phyloP scores from a whole-genome alignment of 106 monocot species.

The Narthecium ossifragum region DNA sequence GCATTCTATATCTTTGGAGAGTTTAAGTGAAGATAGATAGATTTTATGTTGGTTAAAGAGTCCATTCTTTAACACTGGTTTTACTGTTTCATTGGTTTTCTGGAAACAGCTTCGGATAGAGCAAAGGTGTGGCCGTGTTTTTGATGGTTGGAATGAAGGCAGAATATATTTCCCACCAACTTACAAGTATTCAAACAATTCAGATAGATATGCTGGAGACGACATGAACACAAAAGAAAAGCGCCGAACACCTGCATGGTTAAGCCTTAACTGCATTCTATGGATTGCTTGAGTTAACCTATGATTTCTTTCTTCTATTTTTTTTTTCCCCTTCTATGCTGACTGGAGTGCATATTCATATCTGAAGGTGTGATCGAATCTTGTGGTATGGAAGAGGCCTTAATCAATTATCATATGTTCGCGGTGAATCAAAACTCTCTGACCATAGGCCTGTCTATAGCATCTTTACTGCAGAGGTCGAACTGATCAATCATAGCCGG shows the following conservation, averaged over 20 bases:
- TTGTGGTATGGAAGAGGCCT: constrained; percentile 78
- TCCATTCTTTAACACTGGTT: background rate
- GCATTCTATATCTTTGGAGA: background rate
- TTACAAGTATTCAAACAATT: constrained; percentile 63
- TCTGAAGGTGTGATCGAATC: constrained; percentile 65
- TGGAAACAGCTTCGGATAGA: constrained; percentile 46
- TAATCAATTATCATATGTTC: constrained; percentile 64
- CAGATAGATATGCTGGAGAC: constrained; percentile 53
- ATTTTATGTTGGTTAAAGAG: too few species aligned
- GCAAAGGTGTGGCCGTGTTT: constrained; percentile 52
- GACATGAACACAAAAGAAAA: constrained; percentile 56
- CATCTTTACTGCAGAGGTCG: constrained; percentile 62
- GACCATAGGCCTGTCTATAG: constrained; percentile 77
- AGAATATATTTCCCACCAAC: constrained; percentile 64
- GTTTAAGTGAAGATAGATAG: too few species aligned
- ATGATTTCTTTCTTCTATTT: background rate
- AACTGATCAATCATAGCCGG: constrained; percentile 32
- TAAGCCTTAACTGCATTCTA: too few species aligned
- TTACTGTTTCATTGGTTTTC: background rate
- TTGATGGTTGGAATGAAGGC: constrained; percentile 52
- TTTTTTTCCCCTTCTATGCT: constrained; percentile 6
- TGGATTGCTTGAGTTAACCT: background rate
- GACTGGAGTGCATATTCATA: background rate
- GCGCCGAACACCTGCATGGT: constrained; percentile 60
- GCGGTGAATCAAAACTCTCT: constrained; percentile 71